Percentiles rank a stretch among this genome's conserved stretches.
phyloP scores from a whole-genome alignment of 2,329 filamentous ascomycete genomes.

The Plectosphaerella plurivora region DNA sequence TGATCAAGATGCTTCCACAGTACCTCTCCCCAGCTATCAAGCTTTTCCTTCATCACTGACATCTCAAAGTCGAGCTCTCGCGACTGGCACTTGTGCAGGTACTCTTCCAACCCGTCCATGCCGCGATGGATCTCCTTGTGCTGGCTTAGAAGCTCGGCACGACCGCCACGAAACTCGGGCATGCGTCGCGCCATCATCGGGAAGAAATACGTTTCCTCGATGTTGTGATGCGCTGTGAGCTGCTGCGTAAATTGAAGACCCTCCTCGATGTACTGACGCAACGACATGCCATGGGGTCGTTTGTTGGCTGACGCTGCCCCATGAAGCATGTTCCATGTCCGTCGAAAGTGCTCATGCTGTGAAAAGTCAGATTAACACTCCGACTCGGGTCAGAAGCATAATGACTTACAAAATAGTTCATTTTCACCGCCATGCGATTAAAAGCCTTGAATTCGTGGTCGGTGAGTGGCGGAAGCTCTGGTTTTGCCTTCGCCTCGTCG shows the following conservation, averaged over 20 bases:
- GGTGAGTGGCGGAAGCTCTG: constrained; percentile 55
- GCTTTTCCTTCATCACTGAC: constrained; percentile 58
- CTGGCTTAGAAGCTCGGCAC: constrained; percentile 63
- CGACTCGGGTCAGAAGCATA: background rate
- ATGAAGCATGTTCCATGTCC: constrained; percentile 68
- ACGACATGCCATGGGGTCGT: constrained; percentile 59
- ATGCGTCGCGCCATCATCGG: constrained; percentile 72
- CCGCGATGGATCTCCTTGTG: constrained; percentile 77
- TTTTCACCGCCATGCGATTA: constrained; percentile 69
- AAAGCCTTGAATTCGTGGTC: constrained; percentile 63
- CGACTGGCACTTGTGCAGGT: constrained; percentile 55
- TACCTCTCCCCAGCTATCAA: constrained; percentile 76
- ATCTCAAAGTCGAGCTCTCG: constrained; percentile 59
- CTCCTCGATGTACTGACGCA: constrained; percentile 62
- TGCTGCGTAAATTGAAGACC: constrained; percentile 67
- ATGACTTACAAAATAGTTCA: constrained; percentile 64
- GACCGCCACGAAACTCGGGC: constrained; percentile 61
- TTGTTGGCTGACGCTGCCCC: constrained; percentile 54
- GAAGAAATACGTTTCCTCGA: constrained; percentile 81
- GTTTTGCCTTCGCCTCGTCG: background rate
- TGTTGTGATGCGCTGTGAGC: constrained; percentile 73
- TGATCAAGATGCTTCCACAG: constrained; percentile 81
- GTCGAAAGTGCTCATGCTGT: constrained; percentile 73
- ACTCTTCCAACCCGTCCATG: constrained; percentile 62
- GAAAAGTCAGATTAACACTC: constrained; percentile 2